Base-by-base conservation (phyloP, 129 eudicot species). In the Pseudognaphalium luteoalbum region DNA sequence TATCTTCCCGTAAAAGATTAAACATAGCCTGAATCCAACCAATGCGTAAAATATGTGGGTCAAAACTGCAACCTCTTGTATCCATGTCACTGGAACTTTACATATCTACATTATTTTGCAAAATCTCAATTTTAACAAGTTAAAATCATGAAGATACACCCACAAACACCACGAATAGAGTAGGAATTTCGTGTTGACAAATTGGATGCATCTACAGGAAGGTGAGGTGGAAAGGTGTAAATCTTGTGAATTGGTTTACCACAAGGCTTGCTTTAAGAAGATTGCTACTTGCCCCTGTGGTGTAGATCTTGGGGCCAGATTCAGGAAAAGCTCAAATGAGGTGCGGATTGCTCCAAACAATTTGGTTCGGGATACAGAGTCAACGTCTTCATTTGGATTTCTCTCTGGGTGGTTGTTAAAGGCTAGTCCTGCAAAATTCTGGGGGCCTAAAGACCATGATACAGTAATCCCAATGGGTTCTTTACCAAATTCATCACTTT, bases 211-310 rank as follows among this genome's bases (percentile, higher is more conserved):
- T 41, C 35, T 56, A 79, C 88, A 94, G 93, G 98, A 91, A 81
- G 92, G 85, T n/a, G 97, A 87, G 85, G 75, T 91, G n/a, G 84
- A 91, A 76, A 87, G 87, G 73, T 94, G 98, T 64, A 85, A 79
- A 81, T 81, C 90, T 28, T 94, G 98, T 81, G 83, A 82, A 70
- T 62, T 75, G 64, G 93, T 80, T 66, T 94, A 87, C 85, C 98
- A 94, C 87, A 87, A 87, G 82, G 67, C 73, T 42, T 94, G 98
- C 86, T 85, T 85, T 70, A 82, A 73, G 75, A 89, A 86, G 77
- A 72, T 84, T 20, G 42, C 76, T 37, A 76, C 60, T 47, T 94
- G 98, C 68, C 88, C 91, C 16, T 94, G 98, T 68, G 96, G 93
- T 44, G 85, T 81, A 9, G 81, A 67, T 60, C 76, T 90, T 44